phyloP scores from a whole-genome alignment of 176 grass and related monocot genomes.

The Saccharum officinarum region DNA sequence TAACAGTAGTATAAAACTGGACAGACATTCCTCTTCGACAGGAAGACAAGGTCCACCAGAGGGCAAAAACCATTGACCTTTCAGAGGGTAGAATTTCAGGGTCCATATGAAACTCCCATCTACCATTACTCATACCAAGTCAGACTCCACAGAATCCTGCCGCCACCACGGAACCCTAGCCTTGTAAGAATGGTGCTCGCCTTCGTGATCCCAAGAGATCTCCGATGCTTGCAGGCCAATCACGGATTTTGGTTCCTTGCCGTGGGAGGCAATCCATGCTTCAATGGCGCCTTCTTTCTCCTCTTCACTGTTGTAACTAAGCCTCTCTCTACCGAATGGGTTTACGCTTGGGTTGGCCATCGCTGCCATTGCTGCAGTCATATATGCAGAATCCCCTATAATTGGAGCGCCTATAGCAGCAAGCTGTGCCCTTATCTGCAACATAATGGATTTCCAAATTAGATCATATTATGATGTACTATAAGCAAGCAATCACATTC shows the following conservation, averaged over 20 bases:
- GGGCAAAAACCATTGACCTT: neutral
- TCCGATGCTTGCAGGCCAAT: constrained; percentile 85
- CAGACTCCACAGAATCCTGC: constrained; percentile 45
- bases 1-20: neutral
- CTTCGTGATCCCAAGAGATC: constrained; percentile 74
- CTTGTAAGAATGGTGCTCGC: constrained; percentile 57
- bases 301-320: constrained; percentile 48
- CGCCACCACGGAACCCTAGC: constrained; percentile 83
- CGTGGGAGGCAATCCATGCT: constrained; percentile 83
- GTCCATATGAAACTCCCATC: neutral
- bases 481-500: constrained; percentile 12
- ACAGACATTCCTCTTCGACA: too few species aligned
- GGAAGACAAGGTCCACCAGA: neutral
- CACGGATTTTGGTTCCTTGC: constrained; percentile 76
- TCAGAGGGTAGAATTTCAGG: neutral
- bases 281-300: constrained; percentile 60
- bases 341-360: constrained; percentile 67
- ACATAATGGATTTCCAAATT: constrained; percentile 12
- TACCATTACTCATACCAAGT: constrained; percentile 32
- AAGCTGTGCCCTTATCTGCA: constrained; percentile 84
- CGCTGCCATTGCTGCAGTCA: constrained; percentile 65
- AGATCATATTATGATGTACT: neutral
- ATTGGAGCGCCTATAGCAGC: constrained; percentile 72
- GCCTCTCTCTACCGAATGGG: constrained; percentile 59
- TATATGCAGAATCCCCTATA: constrained; percentile 84